Base-by-base conservation (phyloP, 2,329 filamentous ascomycete species). In the Cladobotryum mycophilum region DNA sequence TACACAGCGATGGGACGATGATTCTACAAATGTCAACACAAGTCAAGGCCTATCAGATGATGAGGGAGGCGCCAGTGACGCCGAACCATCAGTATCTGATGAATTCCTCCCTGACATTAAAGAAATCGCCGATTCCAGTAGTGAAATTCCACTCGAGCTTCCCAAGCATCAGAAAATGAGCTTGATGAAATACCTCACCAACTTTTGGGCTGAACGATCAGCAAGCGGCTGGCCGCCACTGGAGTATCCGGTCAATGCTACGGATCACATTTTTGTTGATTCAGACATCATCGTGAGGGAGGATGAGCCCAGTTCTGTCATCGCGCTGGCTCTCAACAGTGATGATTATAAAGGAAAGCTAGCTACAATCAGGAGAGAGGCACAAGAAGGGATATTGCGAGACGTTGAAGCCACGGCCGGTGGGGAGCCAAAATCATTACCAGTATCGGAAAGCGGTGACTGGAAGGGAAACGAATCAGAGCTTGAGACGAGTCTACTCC, bases 121-220 rank as follows among this genome's bases (percentile, higher is more conserved):
- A 58, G 81, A 83, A 49, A 75, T 85, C 47, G 80, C 80, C 2
- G 79, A 82, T 44, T 79, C 79, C 53, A 74, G 84, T 55, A 80
- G 75, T 2, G 82, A 84, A 47, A 76, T 83, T 20, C 76, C 79
- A 0, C 69, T 88, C 9, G 89, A 95, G 59, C 77, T 99, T 12
- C 89, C 90, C 1, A 96, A 89, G 62, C 89, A 97, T 63, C 89
- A 96, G 64, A 93, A 92, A 67, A 91, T 84, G 51, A 96, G 90
- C 42, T 74, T 97, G 57, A 86, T 99, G 81, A 96, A 95, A 64
- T 90, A 96, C 73, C 77, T 99, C 42, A 93, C 90, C 14, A 96
- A 92, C 61, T 99, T 99, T 68, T 99, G 93, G 93, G 95, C 93
- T 2, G 95, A 99, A 69, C 83, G 93, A 48, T 97, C 93, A 44